Evolutionary conservation across 2,329 filamentous ascomycete genomes (phyloP), one percentile per base, ranked within the genome.

Genomic region (Fusarium sp.): DNA sequence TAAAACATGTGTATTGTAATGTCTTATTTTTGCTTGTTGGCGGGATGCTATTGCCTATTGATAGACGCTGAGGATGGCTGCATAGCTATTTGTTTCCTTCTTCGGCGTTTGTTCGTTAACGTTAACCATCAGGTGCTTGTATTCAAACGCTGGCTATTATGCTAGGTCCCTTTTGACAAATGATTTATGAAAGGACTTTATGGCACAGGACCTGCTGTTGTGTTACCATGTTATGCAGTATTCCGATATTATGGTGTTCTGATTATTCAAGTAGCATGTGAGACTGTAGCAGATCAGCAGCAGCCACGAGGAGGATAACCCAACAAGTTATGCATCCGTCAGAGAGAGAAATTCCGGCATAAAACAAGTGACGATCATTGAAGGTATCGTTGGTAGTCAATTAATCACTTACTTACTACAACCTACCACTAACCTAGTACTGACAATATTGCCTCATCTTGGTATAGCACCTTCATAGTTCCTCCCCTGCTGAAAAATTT

Each of bases 201-300:
- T 54, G 47, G 32, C 11, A 62, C 25, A 54, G 18, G 27, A 25
- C 10, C 9, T 34, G 46, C n/a, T 27, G 25, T 40, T 16, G 32
- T 52, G 32, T 52, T 41, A 43, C 49, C 49, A 52, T 27, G 22
- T 16, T 29, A 22, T 52, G 49, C n/a, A 20, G 34, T 43, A 11
- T 27, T 43, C 49, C 32, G 49, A 29, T 52, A 9, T 40, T 16
- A 30, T 65, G 24, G 29, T 49, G 38, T 54, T n/a, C 9, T 60
- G 24, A 12, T 48, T 34, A 45, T 34, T 43, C 29, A 29, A 5
- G 18, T 43, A 22, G 6, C 34, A 45, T 24, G 55, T 43, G 60
- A 58, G 63, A 49, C 57, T 54, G 63, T 46, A 58, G 51, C 10
- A 44, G 57, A 56, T 53, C 47, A 62, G 56, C 59, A 60, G 34